Conservation (phyloP, 495 filamentous ascomycete species). For the Neurospora sp. region DNA sequence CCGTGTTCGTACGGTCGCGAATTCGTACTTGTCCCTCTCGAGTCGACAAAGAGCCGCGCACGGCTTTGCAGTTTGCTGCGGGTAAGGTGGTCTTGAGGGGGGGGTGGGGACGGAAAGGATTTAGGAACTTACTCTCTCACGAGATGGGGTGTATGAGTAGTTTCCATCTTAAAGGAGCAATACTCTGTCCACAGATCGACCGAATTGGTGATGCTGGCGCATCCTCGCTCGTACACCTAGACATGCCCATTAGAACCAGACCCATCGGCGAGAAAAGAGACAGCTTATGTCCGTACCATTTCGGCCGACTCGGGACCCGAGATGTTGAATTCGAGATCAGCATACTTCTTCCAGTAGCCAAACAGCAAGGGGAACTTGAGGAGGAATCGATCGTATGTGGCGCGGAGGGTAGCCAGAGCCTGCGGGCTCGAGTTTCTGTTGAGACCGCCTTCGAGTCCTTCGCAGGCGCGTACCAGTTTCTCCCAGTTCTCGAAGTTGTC, state of each 20-base stretch:
- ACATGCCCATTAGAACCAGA: constrained; percentile 8
- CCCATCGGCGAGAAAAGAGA: neutral
- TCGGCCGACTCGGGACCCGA: constrained; percentile 95
- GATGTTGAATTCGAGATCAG: constrained; percentile 92
- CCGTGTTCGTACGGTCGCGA: constrained; percentile 31
- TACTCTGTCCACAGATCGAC: constrained; percentile 97
- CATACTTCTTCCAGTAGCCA: constrained; percentile 99
- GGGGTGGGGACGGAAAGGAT: constrained; percentile 56
- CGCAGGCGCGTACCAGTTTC: constrained; percentile 72
- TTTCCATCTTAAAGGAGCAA: constrained; percentile 95
- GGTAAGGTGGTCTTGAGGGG: constrained; percentile 36
- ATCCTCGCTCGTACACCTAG: constrained; percentile 88
- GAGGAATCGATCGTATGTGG: constrained; percentile 84
- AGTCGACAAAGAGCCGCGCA: constrained; percentile 19
- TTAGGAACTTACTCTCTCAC: constrained; percentile 97
- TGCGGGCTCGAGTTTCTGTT: constrained; percentile 95
- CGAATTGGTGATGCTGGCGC: constrained; percentile 84
- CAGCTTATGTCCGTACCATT: constrained; percentile 53
- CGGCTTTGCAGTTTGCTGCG: constrained; percentile 25
- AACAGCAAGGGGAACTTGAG: constrained; percentile 93
- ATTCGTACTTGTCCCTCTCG: constrained; percentile 7
- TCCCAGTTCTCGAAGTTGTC: constrained; percentile 97
- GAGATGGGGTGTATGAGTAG: constrained; percentile 83
- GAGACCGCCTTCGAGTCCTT: constrained; percentile 81
- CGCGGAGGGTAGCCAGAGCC: constrained; percentile 74